These are phyloP conservation scores for Acer campestre DNA, from an alignment of 345 rosid genomes.

Conservation along the genomic window DNA sequence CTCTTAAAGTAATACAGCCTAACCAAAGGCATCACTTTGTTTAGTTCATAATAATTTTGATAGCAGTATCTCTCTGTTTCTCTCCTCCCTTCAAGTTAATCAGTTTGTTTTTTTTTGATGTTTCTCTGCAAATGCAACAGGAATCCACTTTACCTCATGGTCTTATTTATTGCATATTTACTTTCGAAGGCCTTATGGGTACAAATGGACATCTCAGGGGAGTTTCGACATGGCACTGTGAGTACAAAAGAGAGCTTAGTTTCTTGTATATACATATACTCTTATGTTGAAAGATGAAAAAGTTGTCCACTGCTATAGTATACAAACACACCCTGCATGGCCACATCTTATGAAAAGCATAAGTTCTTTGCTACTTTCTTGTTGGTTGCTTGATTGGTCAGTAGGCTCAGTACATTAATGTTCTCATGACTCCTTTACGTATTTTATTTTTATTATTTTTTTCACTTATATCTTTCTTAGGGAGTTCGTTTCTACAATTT, in stretches of 20 bases:
- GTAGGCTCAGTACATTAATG: background rate
- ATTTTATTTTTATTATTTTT: background rate
- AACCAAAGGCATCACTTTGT: background rate
- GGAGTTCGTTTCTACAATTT: background rate
- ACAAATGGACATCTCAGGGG: slow-evolving; percentile 60
- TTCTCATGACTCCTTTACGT: background rate
- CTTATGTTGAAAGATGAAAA: background rate
- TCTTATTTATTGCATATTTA: slow-evolving; percentile 55
- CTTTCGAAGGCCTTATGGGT: slow-evolving; percentile 75
- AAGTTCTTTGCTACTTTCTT: background rate
- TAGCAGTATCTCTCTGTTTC: background rate
- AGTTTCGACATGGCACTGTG: slow-evolving; percentile 71
- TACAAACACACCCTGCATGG: background rate
- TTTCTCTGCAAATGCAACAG: slow-evolving; percentile 45
- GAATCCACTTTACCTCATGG: slow-evolving; percentile 76
- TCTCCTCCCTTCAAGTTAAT: background rate
- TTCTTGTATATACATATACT: background rate
- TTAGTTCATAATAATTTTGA: background rate
- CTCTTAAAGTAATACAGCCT: slow-evolving; percentile 52
- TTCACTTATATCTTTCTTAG: background rate
- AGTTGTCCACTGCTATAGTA: background rate
- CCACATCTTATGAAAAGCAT: background rate
- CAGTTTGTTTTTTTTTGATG: background rate
- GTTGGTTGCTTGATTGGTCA: background rate
- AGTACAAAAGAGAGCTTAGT: slow-evolving; percentile 27